Conservation (phyloP, 1,139 yeast genomes). For the Eremothecium gossypii region DNA sequence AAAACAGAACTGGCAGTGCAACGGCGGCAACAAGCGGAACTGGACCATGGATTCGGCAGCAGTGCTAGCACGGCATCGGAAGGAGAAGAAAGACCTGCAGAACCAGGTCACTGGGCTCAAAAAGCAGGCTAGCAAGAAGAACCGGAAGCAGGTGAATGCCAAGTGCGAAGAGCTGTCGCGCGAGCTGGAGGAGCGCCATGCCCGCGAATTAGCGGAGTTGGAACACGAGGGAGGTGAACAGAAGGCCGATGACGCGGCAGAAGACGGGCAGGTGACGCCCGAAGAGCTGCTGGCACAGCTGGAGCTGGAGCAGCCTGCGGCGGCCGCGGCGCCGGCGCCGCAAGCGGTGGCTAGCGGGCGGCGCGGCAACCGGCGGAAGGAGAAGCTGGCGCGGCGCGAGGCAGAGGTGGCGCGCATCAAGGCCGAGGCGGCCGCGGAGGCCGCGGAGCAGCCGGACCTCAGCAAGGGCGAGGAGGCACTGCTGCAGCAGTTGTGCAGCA, state of each 20-base stretch:
- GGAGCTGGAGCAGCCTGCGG: conserved; percentile 4
- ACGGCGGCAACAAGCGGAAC: too few species aligned
- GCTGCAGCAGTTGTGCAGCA: conserved; percentile 43
- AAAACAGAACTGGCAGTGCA: too few species aligned
- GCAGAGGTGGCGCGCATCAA: conserved; percentile 56
- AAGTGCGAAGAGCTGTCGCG: conserved; percentile 53
- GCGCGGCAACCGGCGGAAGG: conserved; percentile 71
- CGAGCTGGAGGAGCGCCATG: conserved; percentile 46
- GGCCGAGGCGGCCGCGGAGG: conserved; percentile 65
- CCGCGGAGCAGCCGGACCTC: conserved; percentile 54
- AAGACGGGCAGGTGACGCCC: conserved; percentile 46
- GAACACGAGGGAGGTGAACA: conserved; percentile 10
- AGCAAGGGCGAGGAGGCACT: conserved; percentile 63
- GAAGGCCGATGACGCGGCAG: conserved; percentile 16
- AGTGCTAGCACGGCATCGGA: conserved; percentile 52
- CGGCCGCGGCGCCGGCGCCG: neutral
- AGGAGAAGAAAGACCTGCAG: conserved; percentile 57
- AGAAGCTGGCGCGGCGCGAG: conserved; percentile 64
- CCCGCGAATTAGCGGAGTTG: conserved; percentile 36
- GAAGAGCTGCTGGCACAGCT: conserved; percentile 54
- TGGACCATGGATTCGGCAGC: conserved; percentile 22
- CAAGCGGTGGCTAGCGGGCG: conserved; percentile 32
- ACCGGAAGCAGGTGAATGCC: conserved; percentile 47
- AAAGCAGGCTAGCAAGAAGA: conserved; percentile 76
- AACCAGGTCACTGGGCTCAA: conserved; percentile 65